A percentile compares a stretch with the other conserved stretches of the same genome.
phyloP scores from a whole-genome alignment of 129 eudicot genomes.

The carrot (Daucus carota) region DNA sequence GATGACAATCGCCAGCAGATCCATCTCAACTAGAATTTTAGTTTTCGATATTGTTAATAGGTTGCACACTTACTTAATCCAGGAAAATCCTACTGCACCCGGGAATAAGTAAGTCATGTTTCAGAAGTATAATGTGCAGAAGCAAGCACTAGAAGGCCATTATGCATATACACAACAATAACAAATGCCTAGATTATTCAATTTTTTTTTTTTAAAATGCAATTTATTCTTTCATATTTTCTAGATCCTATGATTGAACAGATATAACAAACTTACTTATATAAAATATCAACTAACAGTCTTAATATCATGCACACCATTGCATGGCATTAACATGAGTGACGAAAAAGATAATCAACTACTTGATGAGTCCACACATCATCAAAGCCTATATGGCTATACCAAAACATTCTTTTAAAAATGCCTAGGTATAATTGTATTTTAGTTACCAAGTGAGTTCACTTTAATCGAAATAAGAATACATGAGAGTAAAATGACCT shows the following conservation, averaged over 20 bases:
- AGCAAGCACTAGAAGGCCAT: constrained; percentile 2
- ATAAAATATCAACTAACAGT: background rate
- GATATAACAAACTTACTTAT: background rate
- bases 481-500: constrained; percentile 22
- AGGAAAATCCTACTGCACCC: background rate
- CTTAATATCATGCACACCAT: background rate
- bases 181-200: background rate
- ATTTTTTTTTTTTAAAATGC: background rate
- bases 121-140: background rate
- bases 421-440: background rate
- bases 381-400: too few species aligned
- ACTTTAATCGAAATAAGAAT: background rate
- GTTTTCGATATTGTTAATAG: background rate
- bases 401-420: background rate
- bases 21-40: background rate
- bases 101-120: background rate
- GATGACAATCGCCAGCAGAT: background rate
- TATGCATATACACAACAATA: background rate
- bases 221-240: background rate
- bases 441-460: background rate
- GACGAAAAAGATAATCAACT: background rate
- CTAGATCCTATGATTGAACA: background rate
- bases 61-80: background rate
- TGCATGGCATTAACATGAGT: background rate
- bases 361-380: background rate